Base-by-base conservation (phyloP, 1,139 yeast genomes). In the Hyphopichia burtonii region DNA sequence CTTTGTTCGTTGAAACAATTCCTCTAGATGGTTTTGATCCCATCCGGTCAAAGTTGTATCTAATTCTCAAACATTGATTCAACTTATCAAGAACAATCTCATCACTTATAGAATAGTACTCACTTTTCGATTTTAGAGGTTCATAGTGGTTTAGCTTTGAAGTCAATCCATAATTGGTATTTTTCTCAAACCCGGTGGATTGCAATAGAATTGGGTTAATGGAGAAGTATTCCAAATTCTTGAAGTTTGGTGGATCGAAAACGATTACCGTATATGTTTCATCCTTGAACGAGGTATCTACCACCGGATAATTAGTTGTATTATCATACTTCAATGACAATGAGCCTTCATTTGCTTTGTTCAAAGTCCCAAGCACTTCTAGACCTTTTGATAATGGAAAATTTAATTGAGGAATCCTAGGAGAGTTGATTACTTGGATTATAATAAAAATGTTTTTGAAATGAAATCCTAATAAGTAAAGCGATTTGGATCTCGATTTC, bases 191-290 rank as follows among this genome's bases (percentile, higher is more conserved):
- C 32, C 48, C 69, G 59, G 76, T 71, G 2, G 85, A 74, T 48
- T 85, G 90, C 39, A 85, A 73, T 28, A 79, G 71, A 33, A 85
- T 86, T 0, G 97, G 96, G 19, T 74, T 68, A 4, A 86, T 63
- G 0, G 97, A 83, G 51, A 82, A 86, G 59, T 86, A 89, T 54
- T 91, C 96, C 73, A 93, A 76, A 46, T 80, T 76, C 35, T 72
- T 71, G 20, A 86, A 81, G 40, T 79, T 76, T 0, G 98, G 98
- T 1, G 95, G 87, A 28, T 79, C 78, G 59, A 82, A 91, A 15
- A 77, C 53, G 2, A 91, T 68, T 1, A 88, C 56, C 23, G 71
- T 71, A 37, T 64, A 56, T 31, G 27, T 40, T 33, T 14, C 18
- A 14, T 18, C 36, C 11, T 14, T 18, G 10, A 20, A 37, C 11